Base-by-base conservation (phyloP, 805 yeast species). In the Cyberlindnera xishuangbannaensis region DNA sequence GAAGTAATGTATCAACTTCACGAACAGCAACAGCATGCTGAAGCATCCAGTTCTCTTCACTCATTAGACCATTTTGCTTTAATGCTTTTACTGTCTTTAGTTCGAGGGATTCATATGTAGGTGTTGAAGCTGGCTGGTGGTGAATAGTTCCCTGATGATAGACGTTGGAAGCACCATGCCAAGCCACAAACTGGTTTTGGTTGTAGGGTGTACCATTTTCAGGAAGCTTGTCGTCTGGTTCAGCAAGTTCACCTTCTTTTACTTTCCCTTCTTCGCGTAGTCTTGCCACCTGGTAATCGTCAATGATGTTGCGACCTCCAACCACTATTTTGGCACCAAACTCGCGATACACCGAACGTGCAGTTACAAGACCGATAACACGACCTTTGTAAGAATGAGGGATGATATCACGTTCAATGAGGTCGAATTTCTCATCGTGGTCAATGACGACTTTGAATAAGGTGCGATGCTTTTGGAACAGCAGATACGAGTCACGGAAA, bases 381-480 rank as follows among this genome's bases (percentile, higher is more conserved):
- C 97, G 72, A 29, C 95, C 92, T 60, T 86, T 86, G 59, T 86
- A 90, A 3, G 95, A 83, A 45, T 80, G 82, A 2, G 97, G 96
- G 45, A 92, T 73, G 26, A 85, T 65, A 17, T 82, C 85, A 23
- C 94, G 71, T 27, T 78, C 77, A 29, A 92, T 85, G 49, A 92
- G 63, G 49, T 84, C 90, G 61, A 73, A 73, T 55, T 90, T 90
- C 54, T 87, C 94, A 13, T 73, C 82, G 40, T 83, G 84, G 9
- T 73, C 67, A 28, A 88, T 66, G 9, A 83, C 75, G 41, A 81
- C 73, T 52, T 88, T 86, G 63, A 71, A 80, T 33, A 92, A 64
- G 31, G 74, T 67, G 31, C 77, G 72, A 61, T 90, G 95, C 31
- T 87, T 83, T 53, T 88, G 95, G 62, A 90, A 87, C 39, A 90